A percentile compares a stretch with the other conserved stretches of the same genome.
Evolutionary conservation across 805 yeast species (phyloP).

Genomic region (Wickerhamomyces chaumierensis): DNA sequence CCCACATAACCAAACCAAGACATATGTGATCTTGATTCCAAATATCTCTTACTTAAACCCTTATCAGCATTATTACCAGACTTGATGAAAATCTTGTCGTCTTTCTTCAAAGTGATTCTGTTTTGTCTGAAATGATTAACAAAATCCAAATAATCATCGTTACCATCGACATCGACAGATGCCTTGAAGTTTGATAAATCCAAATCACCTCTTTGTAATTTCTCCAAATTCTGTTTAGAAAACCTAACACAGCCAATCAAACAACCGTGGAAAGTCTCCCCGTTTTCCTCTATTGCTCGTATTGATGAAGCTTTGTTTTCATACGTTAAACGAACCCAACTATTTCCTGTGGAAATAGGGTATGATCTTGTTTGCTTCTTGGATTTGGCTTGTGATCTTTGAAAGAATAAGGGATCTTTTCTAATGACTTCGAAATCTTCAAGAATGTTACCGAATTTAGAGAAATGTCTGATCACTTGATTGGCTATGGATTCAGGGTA

Average conservation of each 20-base stretch:
- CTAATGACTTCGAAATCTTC: slow-evolving; percentile 53
- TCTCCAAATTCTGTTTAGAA: slow-evolving; percentile 47
- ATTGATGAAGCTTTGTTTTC: slow-evolving; percentile 63
- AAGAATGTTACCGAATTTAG: slow-evolving; percentile 67
- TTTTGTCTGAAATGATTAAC: slow-evolving; percentile 7
- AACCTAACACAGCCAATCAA: slow-evolving; percentile 63
- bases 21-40: background rate
- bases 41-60: background rate
- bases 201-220: slow-evolving; percentile 26
- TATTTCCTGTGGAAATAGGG: slow-evolving; percentile 76
- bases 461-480: slow-evolving; percentile 58
- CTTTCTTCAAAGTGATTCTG: slow-evolving; percentile 29
- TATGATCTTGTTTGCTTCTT: slow-evolving; percentile 20
- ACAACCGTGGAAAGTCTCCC: slow-evolving; percentile 54
- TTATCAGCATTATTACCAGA: slow-evolving; percentile 1
- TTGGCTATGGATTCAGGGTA: slow-evolving; percentile 70
- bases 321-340: slow-evolving; percentile 88
- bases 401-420: slow-evolving; percentile 15
- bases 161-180: background rate
- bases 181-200: background rate
- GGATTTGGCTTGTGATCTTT: slow-evolving; percentile 1
- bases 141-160: slow-evolving; percentile 1
- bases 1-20: slow-evolving; percentile 18
- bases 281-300: slow-evolving; percentile 80
- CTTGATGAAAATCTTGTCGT: slow-evolving; percentile 27